A percentile compares a stretch with the other conserved stretches of the same genome.
Conservation (phyloP, 2,329 filamentous ascomycete species). For the Juglanconis oblonga region DNA sequence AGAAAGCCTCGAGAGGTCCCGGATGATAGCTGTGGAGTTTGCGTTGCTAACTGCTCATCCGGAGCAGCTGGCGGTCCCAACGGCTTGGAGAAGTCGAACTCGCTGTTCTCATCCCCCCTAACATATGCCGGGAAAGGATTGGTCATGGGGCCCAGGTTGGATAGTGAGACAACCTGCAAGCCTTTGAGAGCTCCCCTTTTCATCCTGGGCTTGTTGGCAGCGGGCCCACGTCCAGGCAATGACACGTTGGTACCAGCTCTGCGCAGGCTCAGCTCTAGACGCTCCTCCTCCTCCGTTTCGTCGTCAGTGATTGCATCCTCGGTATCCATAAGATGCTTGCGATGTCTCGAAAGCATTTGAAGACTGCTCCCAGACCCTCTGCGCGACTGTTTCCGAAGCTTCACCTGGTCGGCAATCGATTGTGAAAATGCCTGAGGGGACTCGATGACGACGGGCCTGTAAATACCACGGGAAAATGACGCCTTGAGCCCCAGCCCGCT, state of each 20-base stretch:
- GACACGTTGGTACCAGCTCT: constrained; percentile 1
- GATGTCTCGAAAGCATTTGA: constrained; percentile 34
- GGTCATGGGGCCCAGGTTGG: constrained; percentile 12
- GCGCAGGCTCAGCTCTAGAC: constrained; percentile 23
- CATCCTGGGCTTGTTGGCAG: constrained; percentile 21
- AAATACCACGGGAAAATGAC: constrained; percentile 9
- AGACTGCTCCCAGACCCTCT: constrained; percentile 51
- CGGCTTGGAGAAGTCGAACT: constrained; percentile 24
- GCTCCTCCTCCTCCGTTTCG: constrained; percentile 26
- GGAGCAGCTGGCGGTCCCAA: not conserved
- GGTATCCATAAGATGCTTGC: constrained; percentile 31
- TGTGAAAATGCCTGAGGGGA: constrained; percentile 9
- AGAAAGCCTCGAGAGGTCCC: not conserved
- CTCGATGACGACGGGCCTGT: constrained; percentile 19
- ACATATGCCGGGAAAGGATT: constrained; percentile 9
- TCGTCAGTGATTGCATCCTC: constrained; percentile 37
- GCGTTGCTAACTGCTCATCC: not conserved
- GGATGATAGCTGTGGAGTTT: not conserved
- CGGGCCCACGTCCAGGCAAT: not conserved
- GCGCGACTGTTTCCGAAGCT: constrained; percentile 30
- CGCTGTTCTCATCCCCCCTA: constrained; percentile 1
- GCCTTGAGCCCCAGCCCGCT: constrained; percentile 24
- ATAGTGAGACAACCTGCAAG: constrained; percentile 20
- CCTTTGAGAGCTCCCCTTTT: constrained; percentile 22
- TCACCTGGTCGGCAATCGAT: not conserved